Evolutionary conservation across 192 early-diverging fungal species (phyloP).

Genomic region (Paraglomus occultum): DNA sequence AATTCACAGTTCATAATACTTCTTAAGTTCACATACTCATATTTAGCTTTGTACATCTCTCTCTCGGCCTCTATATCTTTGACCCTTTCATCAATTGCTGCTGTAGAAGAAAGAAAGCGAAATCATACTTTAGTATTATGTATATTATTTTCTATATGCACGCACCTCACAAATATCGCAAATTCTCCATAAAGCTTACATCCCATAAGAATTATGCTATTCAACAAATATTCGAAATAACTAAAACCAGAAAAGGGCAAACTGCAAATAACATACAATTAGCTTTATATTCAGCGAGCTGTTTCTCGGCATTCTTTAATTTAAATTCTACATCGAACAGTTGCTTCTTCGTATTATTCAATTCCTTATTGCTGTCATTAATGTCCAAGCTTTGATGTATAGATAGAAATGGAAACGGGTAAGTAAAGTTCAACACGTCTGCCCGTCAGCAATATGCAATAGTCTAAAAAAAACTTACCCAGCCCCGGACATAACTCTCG

Average conservation of each 20-base stretch:
- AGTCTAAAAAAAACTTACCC: slow-evolving; percentile 24
- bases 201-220: neutral
- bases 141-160: neutral
- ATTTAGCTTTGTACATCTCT: slow-evolving; percentile 34
- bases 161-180: neutral
- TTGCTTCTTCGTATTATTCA: slow-evolving; percentile 32
- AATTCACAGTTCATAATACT: slow-evolving; percentile 38
- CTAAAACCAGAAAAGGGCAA: neutral
- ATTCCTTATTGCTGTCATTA: slow-evolving; percentile 34
- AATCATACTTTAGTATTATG: neutral
- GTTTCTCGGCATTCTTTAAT: slow-evolving; percentile 38
- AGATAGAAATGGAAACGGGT: neutral
- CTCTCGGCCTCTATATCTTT: slow-evolving; percentile 46
- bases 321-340: slow-evolving; percentile 33
- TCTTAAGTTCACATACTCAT: slow-evolving; percentile 44
- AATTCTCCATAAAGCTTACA: neutral
- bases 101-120: slow-evolving; percentile 22
- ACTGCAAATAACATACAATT: slow-evolving; percentile 35
- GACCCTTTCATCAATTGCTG: slow-evolving; percentile 9
- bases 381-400: neutral
- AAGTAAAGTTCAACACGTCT: neutral
- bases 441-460: slow-evolving; percentile 27
- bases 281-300: slow-evolving; percentile 34
- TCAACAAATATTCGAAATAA: neutral
- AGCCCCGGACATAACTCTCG: slow-evolving; percentile 31